Percentiles rank a stretch among this genome's conserved stretches.
phyloP scores from a whole-genome alignment of 2,329 filamentous ascomycete species.

The Colletotrichum sp. region DNA sequence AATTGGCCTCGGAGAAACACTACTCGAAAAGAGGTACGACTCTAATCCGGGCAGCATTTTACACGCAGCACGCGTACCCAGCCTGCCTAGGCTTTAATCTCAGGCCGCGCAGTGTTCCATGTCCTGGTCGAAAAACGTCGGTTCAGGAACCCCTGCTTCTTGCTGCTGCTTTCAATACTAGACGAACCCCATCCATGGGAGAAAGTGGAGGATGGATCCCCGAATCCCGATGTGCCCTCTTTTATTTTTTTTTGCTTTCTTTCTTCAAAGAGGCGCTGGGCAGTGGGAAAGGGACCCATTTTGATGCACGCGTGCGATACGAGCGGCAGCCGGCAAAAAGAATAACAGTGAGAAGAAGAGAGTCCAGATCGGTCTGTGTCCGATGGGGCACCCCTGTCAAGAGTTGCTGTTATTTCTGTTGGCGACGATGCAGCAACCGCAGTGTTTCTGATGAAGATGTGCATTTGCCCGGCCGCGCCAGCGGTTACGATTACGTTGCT shows the following conservation, averaged over 20 bases:
- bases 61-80: not conserved
- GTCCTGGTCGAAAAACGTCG: not conserved
- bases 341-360: not conserved
- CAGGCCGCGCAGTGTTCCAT: constrained; percentile 1
- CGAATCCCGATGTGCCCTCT: constrained; percentile 14
- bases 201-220: constrained; percentile 10
- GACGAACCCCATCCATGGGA: not conserved
- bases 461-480: not conserved
- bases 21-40: not conserved
- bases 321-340: constrained; percentile 12
- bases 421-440: constrained; percentile 10
- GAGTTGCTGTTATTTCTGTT: not conserved
- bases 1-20: not conserved
- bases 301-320: constrained; percentile 11
- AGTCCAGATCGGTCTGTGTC: constrained; percentile 21
- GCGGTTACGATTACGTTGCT: not conserved
- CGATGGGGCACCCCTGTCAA: not conserved
- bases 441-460: not conserved
- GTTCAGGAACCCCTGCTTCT: not conserved
- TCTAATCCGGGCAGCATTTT: not conserved
- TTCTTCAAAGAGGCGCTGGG: not conserved
- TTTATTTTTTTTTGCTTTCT: not conserved
- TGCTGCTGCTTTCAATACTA: not conserved
- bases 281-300: not conserved
- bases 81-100: not conserved